Base-by-base conservation (phyloP, 768 basidiomycete genomes). In the Auricularia sp. region DNA sequence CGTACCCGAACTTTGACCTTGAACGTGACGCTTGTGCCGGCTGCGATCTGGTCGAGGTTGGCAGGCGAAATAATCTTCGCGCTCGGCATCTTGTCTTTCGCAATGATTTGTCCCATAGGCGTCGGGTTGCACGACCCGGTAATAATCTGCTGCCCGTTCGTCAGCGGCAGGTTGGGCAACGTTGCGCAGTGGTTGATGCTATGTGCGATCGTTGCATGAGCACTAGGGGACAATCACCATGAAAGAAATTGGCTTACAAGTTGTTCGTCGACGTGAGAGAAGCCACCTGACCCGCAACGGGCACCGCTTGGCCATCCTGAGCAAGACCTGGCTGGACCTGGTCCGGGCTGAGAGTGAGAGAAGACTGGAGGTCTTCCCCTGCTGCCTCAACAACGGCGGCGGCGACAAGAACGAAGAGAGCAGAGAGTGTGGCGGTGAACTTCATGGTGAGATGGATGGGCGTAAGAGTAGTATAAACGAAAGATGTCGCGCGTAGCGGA, bases 61-160 rank as follows among this genome's bases (percentile, higher is more conserved):
- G 59, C 62, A 3, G 86, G 85, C 65, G 67, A 70, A 29, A 71
- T 69, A 72, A 83, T 82, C 69, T 83, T 84, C 66, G 75, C 73
- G 3, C 79, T 78, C 5, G 85, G 83, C 75, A 80, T 78, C 64
- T 78, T 79, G 64, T 75, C 69, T 14, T 74, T 72, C 21, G 80
- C 76, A 3, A 80, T 80, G 68, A 88, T 84, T 62, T 77, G 71
- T 67, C 83, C 83, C 73, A 85, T 84, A 5, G 82, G 81, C 6
- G 80, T 79, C 29, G 82, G 80, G 73, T 87, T 87, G 74, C 85
- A 82, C 58, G 84, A 85, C 39, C 81, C 83, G 39, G 75, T 75
- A n/a, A 72, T 70, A 67, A 82, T 77, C 69, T 81, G 83, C 66
- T 78, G 72, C 37, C 84, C 85, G 71, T 85, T 82, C 54, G 84